Conservation (phyloP, 73 alveolate species). For the Loxodes magnus region DNA sequence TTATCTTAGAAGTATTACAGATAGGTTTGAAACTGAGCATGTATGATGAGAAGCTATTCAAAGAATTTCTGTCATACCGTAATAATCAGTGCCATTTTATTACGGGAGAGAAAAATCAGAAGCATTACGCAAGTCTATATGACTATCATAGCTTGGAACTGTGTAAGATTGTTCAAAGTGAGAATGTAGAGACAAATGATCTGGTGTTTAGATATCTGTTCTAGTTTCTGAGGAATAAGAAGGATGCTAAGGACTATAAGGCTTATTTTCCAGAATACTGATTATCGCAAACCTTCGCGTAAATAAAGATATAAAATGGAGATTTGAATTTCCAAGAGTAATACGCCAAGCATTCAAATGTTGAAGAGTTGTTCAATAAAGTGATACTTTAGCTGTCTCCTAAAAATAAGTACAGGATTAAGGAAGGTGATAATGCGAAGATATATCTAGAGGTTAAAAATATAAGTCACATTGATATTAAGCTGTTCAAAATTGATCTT, state of each 20-base stretch:
- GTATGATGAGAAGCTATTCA: no score
- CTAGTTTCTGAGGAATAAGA: background rate
- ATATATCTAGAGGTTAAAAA: background rate
- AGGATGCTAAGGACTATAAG: background rate
- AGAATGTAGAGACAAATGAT: no score
- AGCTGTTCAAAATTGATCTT: constrained; percentile 18
- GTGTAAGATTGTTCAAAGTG: no score
- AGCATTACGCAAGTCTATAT: no score
- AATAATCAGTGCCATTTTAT: no score
- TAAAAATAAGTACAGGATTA: background rate
- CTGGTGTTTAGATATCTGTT: background rate
- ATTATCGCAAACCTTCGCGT: background rate
- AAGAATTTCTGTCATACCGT: no score
- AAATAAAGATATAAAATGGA: background rate
- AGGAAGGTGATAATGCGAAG: background rate
- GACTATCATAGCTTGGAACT: no score
- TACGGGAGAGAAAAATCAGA: no score
- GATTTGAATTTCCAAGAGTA: background rate
- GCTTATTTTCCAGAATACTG: background rate
- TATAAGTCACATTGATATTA: background rate
- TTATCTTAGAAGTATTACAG: no score
- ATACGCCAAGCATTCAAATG: background rate
- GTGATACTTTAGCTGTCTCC: background rate
- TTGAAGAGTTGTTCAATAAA: background rate
- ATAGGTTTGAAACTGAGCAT: no score